Base-by-base conservation (phyloP, 2,329 filamentous ascomycete species). In the Fusarium burgessii region DNA sequence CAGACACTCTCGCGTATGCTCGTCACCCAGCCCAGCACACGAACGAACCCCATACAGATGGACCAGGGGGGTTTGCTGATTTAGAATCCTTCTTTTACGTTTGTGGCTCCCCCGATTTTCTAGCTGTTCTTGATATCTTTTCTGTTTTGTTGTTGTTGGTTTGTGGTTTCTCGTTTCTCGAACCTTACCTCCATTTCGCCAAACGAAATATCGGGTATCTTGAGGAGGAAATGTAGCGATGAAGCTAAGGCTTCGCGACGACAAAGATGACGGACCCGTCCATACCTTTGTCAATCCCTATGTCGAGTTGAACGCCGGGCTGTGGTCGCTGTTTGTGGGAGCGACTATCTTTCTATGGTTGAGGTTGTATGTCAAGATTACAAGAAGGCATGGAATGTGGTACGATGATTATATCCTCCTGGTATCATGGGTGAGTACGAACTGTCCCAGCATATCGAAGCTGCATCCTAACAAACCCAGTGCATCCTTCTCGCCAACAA, bases 401-500 rank as follows among this genome's bases (percentile, higher is more conserved):
- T 82, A 81, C 54, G 80, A 82, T 55, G 80, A 82, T 61, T 79
- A 80, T 32, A 77, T 82, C 58, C 74, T 82, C n/a, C 65, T 80
- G n/a, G 67, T 74, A 7, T 77, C 75, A 9, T 82, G 80, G 80
- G 80, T 82, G 58, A 74, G 80, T 76, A 27, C 12, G 8, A 11
- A 46, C 4, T 13, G 5, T 5, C 10, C 8, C 11, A 12, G 23
- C 17, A 8, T 33, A 27, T 7, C 3, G n/a, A 6, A 10, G 7
- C 1, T 27, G 17, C 12, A 10, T 54, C 23, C 66, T 72, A 25
- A 72, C 62, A 38, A 25, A 3, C 17, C 3, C 10, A 85, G 85
- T 38, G 79, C 11, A 73, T 86, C 7, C 78, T 85, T 7, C 75
- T 84, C n/a, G 74, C 76, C 40, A 86, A 84, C 74, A 81, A 87